Conservation (phyloP, 2,329 filamentous ascomycete species). For the Trichoderma lentiforme region DNA sequence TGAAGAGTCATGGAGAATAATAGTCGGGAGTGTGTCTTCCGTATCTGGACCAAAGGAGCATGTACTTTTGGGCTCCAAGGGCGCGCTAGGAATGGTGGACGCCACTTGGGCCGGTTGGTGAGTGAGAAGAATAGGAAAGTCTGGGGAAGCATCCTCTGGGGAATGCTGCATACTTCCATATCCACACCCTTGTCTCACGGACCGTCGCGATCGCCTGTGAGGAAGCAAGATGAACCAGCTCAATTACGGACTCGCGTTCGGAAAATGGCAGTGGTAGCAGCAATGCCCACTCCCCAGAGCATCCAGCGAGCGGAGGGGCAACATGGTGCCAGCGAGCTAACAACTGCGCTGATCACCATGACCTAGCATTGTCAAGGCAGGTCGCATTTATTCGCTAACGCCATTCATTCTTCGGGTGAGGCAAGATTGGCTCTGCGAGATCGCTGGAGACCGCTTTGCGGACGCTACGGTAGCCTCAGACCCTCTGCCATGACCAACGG, state of each 20-base stretch:
- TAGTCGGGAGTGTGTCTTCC: not conserved
- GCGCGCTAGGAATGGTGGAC: slow-evolving; percentile 3
- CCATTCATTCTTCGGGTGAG: slow-evolving; percentile 11
- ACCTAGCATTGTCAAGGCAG: not conserved
- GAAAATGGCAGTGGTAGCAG: not conserved
- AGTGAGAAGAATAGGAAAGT: not conserved
- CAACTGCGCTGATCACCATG: not conserved
- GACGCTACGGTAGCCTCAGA: not conserved
- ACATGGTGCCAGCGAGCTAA: not conserved
- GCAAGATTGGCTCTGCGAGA: slow-evolving; percentile 9
- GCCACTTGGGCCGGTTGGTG: not conserved
- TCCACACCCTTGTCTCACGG: slow-evolving; percentile 9
- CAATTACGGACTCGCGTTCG: not conserved
- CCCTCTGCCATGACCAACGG: not conserved
- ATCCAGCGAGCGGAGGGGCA: not conserved
- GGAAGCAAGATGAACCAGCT: slow-evolving; percentile 3
- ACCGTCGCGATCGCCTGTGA: slow-evolving; percentile 9
- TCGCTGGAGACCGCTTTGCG: not conserved
- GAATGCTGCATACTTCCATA: slow-evolving; percentile 7
- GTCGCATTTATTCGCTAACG: slow-evolving; percentile 3
- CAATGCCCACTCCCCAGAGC: not conserved
- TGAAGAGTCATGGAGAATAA: slow-evolving; percentile 4
- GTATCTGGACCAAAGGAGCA: not conserved
- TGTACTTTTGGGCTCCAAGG: not conserved
- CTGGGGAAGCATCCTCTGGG: slow-evolving; percentile 14